Evolutionary conservation across 495 filamentous ascomycete species (phyloP).

Genomic region (Trichoderma asperelloides): DNA sequence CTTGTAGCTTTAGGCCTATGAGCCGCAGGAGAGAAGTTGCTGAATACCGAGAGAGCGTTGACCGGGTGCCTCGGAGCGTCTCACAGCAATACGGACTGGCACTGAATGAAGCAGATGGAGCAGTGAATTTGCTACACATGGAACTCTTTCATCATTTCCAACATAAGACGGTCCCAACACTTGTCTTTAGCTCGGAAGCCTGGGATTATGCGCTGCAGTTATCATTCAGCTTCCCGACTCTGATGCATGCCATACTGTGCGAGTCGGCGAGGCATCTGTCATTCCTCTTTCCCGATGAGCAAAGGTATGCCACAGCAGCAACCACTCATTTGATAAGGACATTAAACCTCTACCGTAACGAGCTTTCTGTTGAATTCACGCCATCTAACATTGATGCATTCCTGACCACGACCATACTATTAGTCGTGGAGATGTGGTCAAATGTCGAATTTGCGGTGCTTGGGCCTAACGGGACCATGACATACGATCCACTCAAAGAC

Average conservation of each 20-base stretch:
- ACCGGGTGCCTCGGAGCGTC: neutral
- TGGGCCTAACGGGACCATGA: neutral
- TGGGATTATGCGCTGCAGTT: conserved; percentile 14
- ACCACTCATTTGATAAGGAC: conserved; percentile 12
- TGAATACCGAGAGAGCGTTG: neutral
- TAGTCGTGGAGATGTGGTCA: conserved; percentile 14
- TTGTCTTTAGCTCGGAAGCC: conserved; percentile 2
- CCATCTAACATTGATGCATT: neutral
- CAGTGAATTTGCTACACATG: neutral
- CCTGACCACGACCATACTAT: neutral
- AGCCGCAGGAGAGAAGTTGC: neutral
- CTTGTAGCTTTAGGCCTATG: neutral
- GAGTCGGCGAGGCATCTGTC: conserved; percentile 13
- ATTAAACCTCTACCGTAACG: neutral
- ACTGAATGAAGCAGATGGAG: neutral
- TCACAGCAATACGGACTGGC: neutral
- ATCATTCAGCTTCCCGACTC: conserved; percentile 13
- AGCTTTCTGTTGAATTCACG: neutral
- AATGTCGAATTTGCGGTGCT: conserved; percentile 11
- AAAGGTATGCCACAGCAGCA: conserved; percentile 8
- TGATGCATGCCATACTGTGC: conserved; percentile 14
- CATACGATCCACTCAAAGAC: conserved; percentile 8
- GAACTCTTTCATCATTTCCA: neutral
- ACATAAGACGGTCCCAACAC: neutral
- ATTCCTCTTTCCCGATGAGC: conserved; percentile 9